Percentiles rank a stretch among this genome's conserved stretches.
Conservation (phyloP, 163 green algal genomes). For the Chlamydomonas reinhardtii region DNA sequence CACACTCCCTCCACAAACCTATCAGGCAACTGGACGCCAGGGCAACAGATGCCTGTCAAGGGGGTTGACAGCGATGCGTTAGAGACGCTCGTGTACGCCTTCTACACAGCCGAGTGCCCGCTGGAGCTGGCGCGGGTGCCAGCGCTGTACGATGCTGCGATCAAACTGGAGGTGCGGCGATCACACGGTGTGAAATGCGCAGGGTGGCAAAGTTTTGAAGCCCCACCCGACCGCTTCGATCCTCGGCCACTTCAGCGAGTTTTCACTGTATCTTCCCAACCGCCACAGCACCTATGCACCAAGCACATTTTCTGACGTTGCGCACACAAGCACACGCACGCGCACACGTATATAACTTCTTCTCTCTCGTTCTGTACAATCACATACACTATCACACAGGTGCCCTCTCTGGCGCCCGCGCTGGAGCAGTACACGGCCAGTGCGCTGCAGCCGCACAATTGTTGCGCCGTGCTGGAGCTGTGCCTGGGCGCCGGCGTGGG, state of each 20-base stretch:
- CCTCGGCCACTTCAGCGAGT: no score
- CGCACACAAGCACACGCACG: no score
- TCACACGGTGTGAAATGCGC: no score
- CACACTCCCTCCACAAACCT: no score
- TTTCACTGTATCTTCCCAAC: no score
- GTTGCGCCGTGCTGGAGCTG: slow-evolving; percentile 34
- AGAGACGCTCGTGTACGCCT: slow-evolving; percentile 54
- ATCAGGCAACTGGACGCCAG: slow-evolving; percentile 38
- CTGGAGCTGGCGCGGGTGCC: slow-evolving; percentile 51
- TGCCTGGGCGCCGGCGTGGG: slow-evolving; percentile 17
- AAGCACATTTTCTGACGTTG: background rate
- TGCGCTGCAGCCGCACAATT: slow-evolving; percentile 29
- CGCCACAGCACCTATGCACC: background rate
- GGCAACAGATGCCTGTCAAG: slow-evolving; percentile 63
- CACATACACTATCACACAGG: background rate
- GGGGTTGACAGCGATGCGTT: slow-evolving; percentile 65
- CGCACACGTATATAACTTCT: no score
- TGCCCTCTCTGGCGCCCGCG: slow-evolving; percentile 27
- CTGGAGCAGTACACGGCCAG: slow-evolving; percentile 34
- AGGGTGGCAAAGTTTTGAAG: no score
- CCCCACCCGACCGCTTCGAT: no score
- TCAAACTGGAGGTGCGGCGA: slow-evolving; percentile 54
- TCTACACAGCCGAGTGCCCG: slow-evolving; percentile 63
- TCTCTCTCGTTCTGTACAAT: no score
- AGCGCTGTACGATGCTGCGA: slow-evolving; percentile 56